Conservation (phyloP, 2,329 filamentous ascomycete genomes). For the Xylariaceae sp. region DNA sequence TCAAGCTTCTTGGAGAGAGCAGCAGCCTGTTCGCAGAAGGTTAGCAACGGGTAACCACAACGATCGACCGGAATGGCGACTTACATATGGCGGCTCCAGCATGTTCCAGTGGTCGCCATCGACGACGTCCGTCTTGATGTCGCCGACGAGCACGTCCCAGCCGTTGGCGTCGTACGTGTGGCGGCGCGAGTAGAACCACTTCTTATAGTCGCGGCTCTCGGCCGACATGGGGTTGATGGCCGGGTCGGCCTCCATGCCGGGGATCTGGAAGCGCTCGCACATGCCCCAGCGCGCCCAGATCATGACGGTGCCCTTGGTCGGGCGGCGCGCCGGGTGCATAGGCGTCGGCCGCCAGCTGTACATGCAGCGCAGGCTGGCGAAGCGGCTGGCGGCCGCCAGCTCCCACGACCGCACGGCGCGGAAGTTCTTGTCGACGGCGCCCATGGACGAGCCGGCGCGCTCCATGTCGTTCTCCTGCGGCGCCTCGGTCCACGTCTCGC, state of each 20-base stretch:
- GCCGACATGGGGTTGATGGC: conserved; percentile 6
- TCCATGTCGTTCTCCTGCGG: conserved; percentile 6
- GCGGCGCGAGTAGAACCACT: conserved; percentile 8
- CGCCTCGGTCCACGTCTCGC: conserved; percentile 5
- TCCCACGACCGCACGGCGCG: conserved; percentile 2
- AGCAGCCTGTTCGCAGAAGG: conserved; percentile 2
- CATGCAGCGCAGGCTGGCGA: conserved; percentile 9
- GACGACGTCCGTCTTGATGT: conserved; percentile 6
- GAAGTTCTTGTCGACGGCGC: conserved; percentile 5
- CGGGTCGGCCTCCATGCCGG: conserved; percentile 2
- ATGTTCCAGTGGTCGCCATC: conserved; percentile 12
- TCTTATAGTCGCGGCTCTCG: conserved; percentile 6
- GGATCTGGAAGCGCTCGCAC: conserved; percentile 5
- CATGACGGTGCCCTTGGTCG: conserved; percentile 7
- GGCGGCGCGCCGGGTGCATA: conserved; percentile 4
- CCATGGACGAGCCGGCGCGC: not conserved
- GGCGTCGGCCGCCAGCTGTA: conserved; percentile 10
- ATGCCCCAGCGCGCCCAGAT: conserved; percentile 10
- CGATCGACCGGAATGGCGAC: conserved; percentile 1
- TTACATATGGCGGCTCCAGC: conserved; percentile 10
- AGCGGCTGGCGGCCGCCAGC: conserved; percentile 3
- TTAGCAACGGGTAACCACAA: conserved; percentile 1
- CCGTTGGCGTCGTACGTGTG: conserved; percentile 8
- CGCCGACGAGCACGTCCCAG: conserved; percentile 10
- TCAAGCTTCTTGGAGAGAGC: conserved; percentile 6